Conservation (phyloP, 768 basidiomycete species). For the Pulveroboletus sp. region DNA sequence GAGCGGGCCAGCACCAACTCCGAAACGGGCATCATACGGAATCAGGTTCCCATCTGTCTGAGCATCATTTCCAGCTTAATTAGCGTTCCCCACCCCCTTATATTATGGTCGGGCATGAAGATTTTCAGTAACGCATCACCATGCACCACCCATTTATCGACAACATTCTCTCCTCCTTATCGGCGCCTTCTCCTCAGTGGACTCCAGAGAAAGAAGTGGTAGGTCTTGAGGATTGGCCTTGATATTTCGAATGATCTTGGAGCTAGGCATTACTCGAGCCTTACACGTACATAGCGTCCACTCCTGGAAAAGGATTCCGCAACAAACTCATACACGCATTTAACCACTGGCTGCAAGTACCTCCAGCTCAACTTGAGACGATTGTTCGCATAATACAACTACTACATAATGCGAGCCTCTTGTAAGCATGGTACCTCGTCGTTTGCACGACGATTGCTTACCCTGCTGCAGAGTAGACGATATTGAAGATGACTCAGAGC, state of each 20-base stretch:
- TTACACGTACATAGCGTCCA: slow-evolving; percentile 77
- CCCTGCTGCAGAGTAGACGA: slow-evolving; percentile 72
- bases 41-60: neutral
- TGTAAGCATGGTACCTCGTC: slow-evolving; percentile 49
- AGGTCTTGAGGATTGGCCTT: neutral
- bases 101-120: neutral
- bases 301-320: slow-evolving; percentile 91
- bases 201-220: slow-evolving; percentile 24
- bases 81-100: slow-evolving; percentile 6
- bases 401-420: slow-evolving; percentile 89
- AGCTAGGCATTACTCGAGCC: slow-evolving; percentile 72
- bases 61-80: slow-evolving; percentile 9
- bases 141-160: slow-evolving; percentile 38
- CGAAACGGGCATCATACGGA: slow-evolving; percentile 4
- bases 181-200: slow-evolving; percentile 23
- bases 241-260: neutral
- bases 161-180: slow-evolving; percentile 33
- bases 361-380: slow-evolving; percentile 61
- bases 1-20: slow-evolving; percentile 1
- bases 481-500: slow-evolving; percentile 89
- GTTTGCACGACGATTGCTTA: neutral
- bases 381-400: slow-evolving; percentile 84
- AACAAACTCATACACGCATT: slow-evolving; percentile 86
- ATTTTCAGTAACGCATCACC: neutral
- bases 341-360: slow-evolving; percentile 89